Conservation (phyloP, 805 yeast genomes). For the Saccharomycopsis javanensis region DNA sequence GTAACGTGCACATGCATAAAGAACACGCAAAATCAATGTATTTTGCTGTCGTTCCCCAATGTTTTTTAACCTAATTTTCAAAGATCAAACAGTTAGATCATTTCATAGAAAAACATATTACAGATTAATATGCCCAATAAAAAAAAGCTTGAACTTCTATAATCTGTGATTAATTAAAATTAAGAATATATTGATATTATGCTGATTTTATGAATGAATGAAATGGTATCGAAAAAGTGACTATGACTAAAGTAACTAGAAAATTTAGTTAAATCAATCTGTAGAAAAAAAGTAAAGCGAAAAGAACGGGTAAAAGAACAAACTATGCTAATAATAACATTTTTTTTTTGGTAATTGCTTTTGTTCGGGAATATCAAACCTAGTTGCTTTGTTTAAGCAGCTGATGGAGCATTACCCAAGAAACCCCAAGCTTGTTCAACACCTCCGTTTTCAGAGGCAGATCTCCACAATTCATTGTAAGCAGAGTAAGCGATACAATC, state of each 20-base stretch:
- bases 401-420: slow-evolving; percentile 19
- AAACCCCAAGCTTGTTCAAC: slow-evolving; percentile 51
- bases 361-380: not conserved
- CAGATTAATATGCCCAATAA: no score
- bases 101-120: no score
- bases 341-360: not conserved
- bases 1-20: no score
- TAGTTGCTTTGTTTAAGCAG: slow-evolving; percentile 9
- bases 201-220: not conserved
- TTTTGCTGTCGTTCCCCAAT: no score
- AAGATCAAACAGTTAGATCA: no score
- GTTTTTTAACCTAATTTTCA: no score
- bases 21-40: no score
- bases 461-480: slow-evolving; percentile 56
- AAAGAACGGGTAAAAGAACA: not conserved
- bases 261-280: not conserved
- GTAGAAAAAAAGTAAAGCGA: not conserved
- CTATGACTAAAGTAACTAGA: not conserved
- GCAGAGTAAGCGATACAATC: slow-evolving; percentile 51
- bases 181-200: not conserved
- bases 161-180: no score
- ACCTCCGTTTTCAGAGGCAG: slow-evolving; percentile 40
- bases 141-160: no score
- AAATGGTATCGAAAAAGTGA: not conserved
- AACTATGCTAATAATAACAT: not conserved